Evolutionary conservation across 1,139 yeast genomes (phyloP).

Genomic region (Lodderomyces elongisporus): DNA sequence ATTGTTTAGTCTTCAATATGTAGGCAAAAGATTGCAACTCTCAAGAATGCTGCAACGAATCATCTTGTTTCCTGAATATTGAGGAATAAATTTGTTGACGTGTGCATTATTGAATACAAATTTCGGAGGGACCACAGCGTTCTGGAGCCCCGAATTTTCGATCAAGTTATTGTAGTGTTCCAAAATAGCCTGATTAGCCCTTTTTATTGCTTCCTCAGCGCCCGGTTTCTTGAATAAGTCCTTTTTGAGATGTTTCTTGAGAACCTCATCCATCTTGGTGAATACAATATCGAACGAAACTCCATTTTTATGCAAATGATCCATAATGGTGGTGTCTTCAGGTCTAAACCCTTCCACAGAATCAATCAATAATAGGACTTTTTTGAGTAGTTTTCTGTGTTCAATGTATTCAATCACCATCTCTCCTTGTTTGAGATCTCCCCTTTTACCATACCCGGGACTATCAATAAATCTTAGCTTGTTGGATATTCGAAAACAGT

Average conservation of each 20-base stretch:
- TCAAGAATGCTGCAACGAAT: conserved; percentile 31
- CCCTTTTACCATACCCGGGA: conserved; percentile 81
- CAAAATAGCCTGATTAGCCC: conserved; percentile 22
- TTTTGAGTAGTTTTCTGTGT: conserved; percentile 47
- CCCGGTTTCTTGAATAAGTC: conserved; percentile 5
- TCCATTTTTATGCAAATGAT: conserved; percentile 48
- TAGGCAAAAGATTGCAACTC: conserved; percentile 20
- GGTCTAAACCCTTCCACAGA: conserved; percentile 52
- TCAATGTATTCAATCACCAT: conserved; percentile 58
- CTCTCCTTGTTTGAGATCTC: conserved; percentile 60
- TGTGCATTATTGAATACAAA: conserved; percentile 33
- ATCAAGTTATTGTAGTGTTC: conserved; percentile 17
- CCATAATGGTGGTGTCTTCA: conserved; percentile 52
- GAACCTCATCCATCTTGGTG: conserved; percentile 65
- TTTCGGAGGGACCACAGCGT: conserved; percentile 26
- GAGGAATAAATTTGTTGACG: conserved; percentile 17
- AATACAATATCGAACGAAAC: conserved; percentile 68
- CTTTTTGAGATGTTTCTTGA: conserved; percentile 18
- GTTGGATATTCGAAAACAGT: conserved; percentile 64
- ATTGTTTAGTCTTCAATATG: neutral
- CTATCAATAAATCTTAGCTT: conserved; percentile 67
- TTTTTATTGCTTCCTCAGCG: conserved; percentile 12
- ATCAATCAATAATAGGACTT: conserved; percentile 60
- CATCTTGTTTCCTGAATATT: conserved; percentile 32
- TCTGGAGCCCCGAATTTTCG: conserved; percentile 17